These are phyloP conservation scores for Penicillium egyptiacum DNA, from an alignment of 495 filamentous ascomycete genomes.

Conservation along the genomic window DNA sequence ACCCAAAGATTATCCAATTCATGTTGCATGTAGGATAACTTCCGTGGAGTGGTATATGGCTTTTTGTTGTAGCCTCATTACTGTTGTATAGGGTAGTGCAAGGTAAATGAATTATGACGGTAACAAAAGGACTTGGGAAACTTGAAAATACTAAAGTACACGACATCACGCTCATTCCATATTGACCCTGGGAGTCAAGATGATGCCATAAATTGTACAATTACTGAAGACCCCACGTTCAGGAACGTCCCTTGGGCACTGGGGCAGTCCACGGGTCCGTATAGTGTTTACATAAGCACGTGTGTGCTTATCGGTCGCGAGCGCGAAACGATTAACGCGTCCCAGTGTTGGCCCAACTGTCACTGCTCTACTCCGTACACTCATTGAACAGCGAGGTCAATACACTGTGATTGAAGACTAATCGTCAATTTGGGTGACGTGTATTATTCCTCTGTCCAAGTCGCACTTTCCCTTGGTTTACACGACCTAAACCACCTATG, in stretches of 20 bases:
- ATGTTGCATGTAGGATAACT: background rate
- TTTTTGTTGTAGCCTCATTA: background rate
- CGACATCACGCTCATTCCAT: background rate
- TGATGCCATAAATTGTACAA: background rate
- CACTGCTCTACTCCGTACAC: background rate
- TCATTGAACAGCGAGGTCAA: background rate
- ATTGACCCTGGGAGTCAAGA: background rate
- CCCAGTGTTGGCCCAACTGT: constrained; percentile 13
- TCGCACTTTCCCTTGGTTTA: background rate
- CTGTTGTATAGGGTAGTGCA: background rate
- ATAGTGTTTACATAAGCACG: constrained; percentile 18
- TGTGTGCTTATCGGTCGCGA: constrained; percentile 33
- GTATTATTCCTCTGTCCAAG: background rate
- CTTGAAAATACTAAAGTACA: background rate
- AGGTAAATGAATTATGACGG: background rate
- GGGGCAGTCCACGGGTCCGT: too few species aligned
- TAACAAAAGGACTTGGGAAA: background rate
- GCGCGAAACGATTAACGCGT: constrained; percentile 32
- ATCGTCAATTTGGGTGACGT: background rate
- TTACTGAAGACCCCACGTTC: background rate
- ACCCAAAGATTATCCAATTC: background rate
- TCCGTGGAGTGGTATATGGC: background rate
- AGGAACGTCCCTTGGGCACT: background rate
- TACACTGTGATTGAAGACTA: background rate
- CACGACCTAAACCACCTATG: background rate